Conservation (phyloP, 1,139 yeast species). For the Suhomyces coccinellae region DNA sequence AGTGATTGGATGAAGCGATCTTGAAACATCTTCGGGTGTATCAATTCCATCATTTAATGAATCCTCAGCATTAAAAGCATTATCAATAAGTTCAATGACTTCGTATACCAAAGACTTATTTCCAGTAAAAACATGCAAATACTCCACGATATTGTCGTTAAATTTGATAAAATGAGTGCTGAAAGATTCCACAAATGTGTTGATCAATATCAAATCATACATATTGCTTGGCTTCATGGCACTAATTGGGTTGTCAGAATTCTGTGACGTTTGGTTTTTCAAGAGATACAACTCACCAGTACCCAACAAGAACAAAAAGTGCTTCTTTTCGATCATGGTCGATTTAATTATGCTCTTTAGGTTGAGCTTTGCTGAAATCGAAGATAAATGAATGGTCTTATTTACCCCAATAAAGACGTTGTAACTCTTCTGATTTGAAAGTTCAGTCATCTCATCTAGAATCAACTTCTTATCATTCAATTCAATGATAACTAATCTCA, state of each 20-base stretch:
- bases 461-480: slow-evolving; percentile 17
- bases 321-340: slow-evolving; percentile 30
- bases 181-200: slow-evolving; percentile 34
- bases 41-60: slow-evolving; percentile 26
- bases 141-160: slow-evolving; percentile 18
- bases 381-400: slow-evolving; percentile 39
- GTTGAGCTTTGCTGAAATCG: slow-evolving; percentile 29
- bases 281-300: slow-evolving; percentile 43
- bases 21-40: slow-evolving; percentile 13
- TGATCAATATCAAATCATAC: slow-evolving; percentile 40
- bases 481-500: slow-evolving; percentile 34
- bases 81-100: slow-evolving; percentile 30
- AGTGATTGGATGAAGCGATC: slow-evolving; percentile 27
- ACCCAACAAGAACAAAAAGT: slow-evolving; percentile 37
- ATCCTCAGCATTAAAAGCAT: slow-evolving; percentile 22
- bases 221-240: slow-evolving; percentile 28
- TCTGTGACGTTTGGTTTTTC: slow-evolving; percentile 28
- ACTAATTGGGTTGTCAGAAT: slow-evolving; percentile 16
- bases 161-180: slow-evolving; percentile 28
- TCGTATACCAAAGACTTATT: slow-evolving; percentile 33
- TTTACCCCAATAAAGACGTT: slow-evolving; percentile 34
- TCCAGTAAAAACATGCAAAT: slow-evolving; percentile 34
- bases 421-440: slow-evolving; percentile 18
- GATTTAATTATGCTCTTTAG: slow-evolving; percentile 28
- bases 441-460: slow-evolving; percentile 9